Conservation (phyloP, 2,329 filamentous ascomycete species). For the Exserohilum turcica region DNA sequence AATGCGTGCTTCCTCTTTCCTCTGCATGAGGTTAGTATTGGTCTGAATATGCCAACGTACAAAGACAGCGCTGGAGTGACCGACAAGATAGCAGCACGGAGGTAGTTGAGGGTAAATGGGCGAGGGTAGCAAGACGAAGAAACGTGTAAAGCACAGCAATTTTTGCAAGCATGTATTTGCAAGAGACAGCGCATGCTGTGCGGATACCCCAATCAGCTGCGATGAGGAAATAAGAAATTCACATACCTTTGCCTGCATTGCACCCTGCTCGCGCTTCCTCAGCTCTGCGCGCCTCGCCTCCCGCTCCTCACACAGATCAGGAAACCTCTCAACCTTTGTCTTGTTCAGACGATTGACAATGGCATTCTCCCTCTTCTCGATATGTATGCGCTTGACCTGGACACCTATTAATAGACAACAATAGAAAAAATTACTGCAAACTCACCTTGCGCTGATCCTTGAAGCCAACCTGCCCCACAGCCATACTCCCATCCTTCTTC, state of each 20-base stretch:
- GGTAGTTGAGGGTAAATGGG: too few species aligned
- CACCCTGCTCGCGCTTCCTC: conserved; percentile 71
- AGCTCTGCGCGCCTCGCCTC: conserved; percentile 75
- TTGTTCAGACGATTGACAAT: conserved; percentile 99
- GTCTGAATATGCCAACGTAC: neutral
- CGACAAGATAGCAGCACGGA: neutral
- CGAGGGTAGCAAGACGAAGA: neutral
- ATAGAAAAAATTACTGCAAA: neutral
- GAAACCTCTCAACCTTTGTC: conserved; percentile 86
- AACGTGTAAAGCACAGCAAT: neutral
- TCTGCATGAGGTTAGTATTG: conserved; percentile 53
- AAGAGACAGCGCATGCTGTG: too few species aligned
- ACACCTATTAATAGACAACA: conserved; percentile 4
- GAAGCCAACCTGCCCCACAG: conserved; percentile 91
- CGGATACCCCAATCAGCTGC: too few species aligned
- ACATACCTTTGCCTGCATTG: conserved; percentile 65
- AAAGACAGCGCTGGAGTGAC: too few species aligned
- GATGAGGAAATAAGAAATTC: neutral
- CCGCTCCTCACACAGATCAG: conserved; percentile 80
- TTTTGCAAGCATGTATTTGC: too few species aligned
- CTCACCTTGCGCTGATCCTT: conserved; percentile 76
- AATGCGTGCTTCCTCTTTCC: conserved; percentile 74
- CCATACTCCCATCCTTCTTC: conserved; percentile 95
- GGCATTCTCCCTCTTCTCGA: conserved; percentile 79
- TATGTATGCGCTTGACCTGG: conserved; percentile 79